Evolutionary conservation across 177 flowering plant genomes (phyloP).

Genomic region (Tripterygium wilfordii): DNA sequence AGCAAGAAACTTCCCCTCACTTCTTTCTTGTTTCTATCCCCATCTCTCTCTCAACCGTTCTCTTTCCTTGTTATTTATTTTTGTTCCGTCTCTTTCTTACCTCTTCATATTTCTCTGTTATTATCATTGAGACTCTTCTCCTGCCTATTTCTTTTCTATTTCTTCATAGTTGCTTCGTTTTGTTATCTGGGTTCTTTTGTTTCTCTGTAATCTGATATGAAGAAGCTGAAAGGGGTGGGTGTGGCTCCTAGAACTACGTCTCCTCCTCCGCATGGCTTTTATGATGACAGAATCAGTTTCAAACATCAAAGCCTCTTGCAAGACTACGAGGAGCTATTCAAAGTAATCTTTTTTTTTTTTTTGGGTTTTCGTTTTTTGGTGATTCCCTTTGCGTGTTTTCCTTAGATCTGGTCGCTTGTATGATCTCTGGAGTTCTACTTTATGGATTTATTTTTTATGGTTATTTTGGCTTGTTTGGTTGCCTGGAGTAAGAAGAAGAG

Average conservation of each 20-base stretch:
- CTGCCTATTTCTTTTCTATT: slow-evolving; percentile 4
- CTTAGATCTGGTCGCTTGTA: slow-evolving; percentile 19
- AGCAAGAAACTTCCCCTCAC: slow-evolving; percentile 27
- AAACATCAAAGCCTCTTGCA: slow-evolving; percentile 58
- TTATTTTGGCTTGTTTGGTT: not conserved
- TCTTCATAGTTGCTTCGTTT: not conserved
- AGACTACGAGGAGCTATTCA: slow-evolving; percentile 46
- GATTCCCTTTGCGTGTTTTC: not conserved
- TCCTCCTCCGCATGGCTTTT: slow-evolving; percentile 19
- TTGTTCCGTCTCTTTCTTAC: slow-evolving; percentile 3
- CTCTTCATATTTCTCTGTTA: slow-evolving; percentile 1
- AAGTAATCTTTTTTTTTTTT: slow-evolving; percentile 33
- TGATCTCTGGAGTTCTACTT: not conserved
- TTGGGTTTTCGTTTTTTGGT: slow-evolving; percentile 3
- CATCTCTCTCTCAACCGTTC: slow-evolving; percentile 14
- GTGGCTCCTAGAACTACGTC: slow-evolving; percentile 20
- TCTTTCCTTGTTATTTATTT: not conserved
- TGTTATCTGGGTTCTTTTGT: slow-evolving; percentile 3
- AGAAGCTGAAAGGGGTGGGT: slow-evolving; percentile 47
- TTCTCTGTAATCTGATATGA: slow-evolving; percentile 24
- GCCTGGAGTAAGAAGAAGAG: not conserved
- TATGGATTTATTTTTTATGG: too few relatives aligned
- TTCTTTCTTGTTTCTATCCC: slow-evolving; percentile 5
- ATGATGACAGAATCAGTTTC: slow-evolving; percentile 38
- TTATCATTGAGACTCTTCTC: not conserved